Evolutionary conservation across 331 rosid genomes (phyloP).

Genomic region (Rosa hybrid): DNA sequence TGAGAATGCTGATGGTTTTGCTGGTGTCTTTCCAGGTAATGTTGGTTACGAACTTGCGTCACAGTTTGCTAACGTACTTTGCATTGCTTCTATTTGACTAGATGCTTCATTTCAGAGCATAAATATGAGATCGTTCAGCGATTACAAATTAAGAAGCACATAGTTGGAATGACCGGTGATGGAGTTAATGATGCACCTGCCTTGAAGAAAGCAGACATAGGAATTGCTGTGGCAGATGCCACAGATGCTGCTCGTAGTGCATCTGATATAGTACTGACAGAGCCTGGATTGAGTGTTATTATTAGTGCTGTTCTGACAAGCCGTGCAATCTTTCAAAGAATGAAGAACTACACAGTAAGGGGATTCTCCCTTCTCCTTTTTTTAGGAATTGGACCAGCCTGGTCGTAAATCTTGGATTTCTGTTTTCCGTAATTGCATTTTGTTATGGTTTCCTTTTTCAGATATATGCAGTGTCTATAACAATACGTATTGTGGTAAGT

Average conservation of each 20-base stretch:
- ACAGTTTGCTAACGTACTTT: neutral
- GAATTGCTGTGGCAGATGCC: slow-evolving; percentile 76
- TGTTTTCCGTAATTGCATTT: neutral
- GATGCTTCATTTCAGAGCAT: slow-evolving; percentile 45
- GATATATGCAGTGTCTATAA: slow-evolving; percentile 44
- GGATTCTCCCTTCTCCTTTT: neutral
- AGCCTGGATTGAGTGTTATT: slow-evolving; percentile 73
- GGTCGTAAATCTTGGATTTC: neutral
- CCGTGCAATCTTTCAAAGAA: slow-evolving; percentile 73
- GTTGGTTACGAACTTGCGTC: neutral
- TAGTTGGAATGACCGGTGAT: slow-evolving; percentile 72
- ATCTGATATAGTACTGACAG: slow-evolving; percentile 74
- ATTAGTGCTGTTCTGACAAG: slow-evolving; percentile 75
- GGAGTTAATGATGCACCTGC: slow-evolving; percentile 68
- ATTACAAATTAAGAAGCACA: slow-evolving; percentile 67
- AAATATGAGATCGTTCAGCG: slow-evolving; percentile 64
- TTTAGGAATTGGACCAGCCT: neutral
- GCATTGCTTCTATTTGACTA: slow-evolving; percentile 9
- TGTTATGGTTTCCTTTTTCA: slow-evolving; percentile 16
- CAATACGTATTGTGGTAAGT: slow-evolving; percentile 42
- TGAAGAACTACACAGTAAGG: slow-evolving; percentile 74
- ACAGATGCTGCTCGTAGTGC: slow-evolving; percentile 83
- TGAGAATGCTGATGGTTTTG: slow-evolving; percentile 43
- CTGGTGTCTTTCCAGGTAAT: slow-evolving; percentile 41
- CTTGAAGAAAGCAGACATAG: slow-evolving; percentile 43